Percentiles rank a stretch among this genome's conserved stretches.
Evolutionary conservation across 169 alveolate genomes (phyloP).

Genomic region (Cardiosporidium cionae): DNA sequence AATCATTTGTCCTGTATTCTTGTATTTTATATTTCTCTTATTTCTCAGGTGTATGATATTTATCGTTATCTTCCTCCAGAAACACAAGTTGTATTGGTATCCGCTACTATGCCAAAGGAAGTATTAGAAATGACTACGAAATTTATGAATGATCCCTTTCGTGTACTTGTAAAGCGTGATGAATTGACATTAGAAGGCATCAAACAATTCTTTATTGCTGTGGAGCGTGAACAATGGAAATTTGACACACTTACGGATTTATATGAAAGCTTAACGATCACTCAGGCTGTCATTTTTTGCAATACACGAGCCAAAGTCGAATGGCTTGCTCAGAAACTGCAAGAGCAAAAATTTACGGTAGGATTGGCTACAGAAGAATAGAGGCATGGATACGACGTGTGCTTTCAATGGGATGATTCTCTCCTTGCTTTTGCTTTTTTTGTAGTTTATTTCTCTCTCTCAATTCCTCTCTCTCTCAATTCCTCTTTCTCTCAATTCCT

Average conservation of each 20-base stretch:
- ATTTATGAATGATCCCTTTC: constrained; percentile 96
- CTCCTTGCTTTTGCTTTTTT: no score
- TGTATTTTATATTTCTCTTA: not conserved
- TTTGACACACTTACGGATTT: constrained; percentile 96
- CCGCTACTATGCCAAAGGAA: constrained; percentile 98
- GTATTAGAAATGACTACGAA: constrained; percentile 51
- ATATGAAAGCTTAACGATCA: constrained; percentile 92
- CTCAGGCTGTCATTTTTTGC: constrained; percentile 98
- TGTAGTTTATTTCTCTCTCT: no score
- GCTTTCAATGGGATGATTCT: not conserved
- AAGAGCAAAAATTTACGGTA: constrained; percentile 92
- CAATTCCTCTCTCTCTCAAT: no score
- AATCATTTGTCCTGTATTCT: not conserved
- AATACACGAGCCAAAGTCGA: constrained; percentile 84
- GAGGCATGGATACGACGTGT: not conserved
- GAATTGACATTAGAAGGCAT: constrained; percentile 97
- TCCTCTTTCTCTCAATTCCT: no score
- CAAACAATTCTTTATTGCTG: constrained; percentile 93
- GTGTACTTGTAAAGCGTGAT: constrained; percentile 95
- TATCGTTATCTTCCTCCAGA: constrained; percentile 92
- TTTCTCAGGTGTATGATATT: constrained; percentile 80
- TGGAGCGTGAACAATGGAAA: constrained; percentile 98
- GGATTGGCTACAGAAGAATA: not conserved
- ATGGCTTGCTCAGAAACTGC: constrained; percentile 88
- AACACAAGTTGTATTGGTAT: constrained; percentile 90